Base-by-base conservation (phyloP, 768 basidiomycete genomes). In the Agrocybe praecox region DNA sequence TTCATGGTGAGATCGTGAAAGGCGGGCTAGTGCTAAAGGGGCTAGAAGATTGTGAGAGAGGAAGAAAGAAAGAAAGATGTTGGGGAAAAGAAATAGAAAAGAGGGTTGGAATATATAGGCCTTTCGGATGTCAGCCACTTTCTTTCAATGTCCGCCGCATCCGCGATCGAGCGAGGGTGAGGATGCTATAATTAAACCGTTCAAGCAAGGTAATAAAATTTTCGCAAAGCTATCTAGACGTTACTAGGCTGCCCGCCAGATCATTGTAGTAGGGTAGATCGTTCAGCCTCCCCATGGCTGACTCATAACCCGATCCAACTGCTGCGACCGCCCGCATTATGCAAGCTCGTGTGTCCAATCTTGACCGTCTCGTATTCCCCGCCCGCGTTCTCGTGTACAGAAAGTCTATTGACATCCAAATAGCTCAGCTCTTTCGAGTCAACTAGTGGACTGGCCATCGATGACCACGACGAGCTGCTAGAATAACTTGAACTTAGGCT, bases 261-360 rank as follows among this genome's bases (percentile, higher is more conserved):
- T 40, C 12, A 14, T 40, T 40, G 36, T 40, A 40, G 36, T 40
- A 14, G 36, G 36, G 36, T 12, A 40, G 12, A 40, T 40, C 36
- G 14, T 40, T 40, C 36, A 40, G 6, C 36, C 36, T 6, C 6
- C 12, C n/a, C 14, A 49, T 32, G 48, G n/a, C 21, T 36, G 21
- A 48, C 14, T 69, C 65, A 83, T 50, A 96, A 73, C 18, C 96
- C 96, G 55, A 97, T 95, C 92, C 92, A 98, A 65, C 92, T 95
- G 65, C 92, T 91, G 46, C 90, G 80, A 2, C 96, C 96, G 1
- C 85, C 84, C 0, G 95, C 86, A 72, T 98, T 99, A 66, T 97
- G 96, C 68, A 99, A 71, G 61, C 85, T 84, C 29, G 94, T 96
- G 74, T 98, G 95, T 5, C 96, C 94, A 68, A 99, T 96, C 73